phyloP scores from a whole-genome alignment of 1,284 basidiomycete genomes.

The Cutaneotrichosporon curvatum region DNA sequence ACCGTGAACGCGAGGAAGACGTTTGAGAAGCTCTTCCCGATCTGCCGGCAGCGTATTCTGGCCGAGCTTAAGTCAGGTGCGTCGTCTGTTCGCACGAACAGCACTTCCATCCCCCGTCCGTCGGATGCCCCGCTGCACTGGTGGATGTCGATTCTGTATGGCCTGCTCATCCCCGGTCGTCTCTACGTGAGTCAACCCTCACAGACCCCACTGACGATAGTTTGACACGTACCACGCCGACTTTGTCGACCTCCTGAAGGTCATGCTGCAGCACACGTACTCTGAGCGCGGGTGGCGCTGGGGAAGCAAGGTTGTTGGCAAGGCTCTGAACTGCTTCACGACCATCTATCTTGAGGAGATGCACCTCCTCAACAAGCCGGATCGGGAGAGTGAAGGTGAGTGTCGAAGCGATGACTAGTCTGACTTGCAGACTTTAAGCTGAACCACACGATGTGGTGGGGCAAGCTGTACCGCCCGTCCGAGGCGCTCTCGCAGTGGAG shows the following conservation, averaged over 20 bases:
- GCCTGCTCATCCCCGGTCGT: constrained; percentile 33
- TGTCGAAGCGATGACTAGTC: too few species aligned
- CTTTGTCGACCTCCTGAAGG: constrained; percentile 57
- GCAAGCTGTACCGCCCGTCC: constrained; percentile 67
- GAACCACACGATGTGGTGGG: constrained; percentile 74
- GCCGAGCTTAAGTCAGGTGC: constrained; percentile 85
- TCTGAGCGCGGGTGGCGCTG: constrained; percentile 85
- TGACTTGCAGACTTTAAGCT: constrained; percentile 63
- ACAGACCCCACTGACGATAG: background rate
- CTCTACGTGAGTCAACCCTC: constrained; percentile 4
- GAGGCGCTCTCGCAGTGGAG: constrained; percentile 88
- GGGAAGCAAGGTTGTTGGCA: constrained; percentile 69
- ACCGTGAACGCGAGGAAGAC: constrained; percentile 70
- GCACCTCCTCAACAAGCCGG: constrained; percentile 74
- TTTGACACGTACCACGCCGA: constrained; percentile 24
- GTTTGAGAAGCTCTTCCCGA: constrained; percentile 70
- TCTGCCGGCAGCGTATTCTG: constrained; percentile 72
- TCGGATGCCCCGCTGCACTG: constrained; percentile 91
- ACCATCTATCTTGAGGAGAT: constrained; percentile 74
- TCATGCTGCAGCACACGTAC: constrained; percentile 71
- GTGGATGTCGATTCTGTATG: constrained; percentile 50
- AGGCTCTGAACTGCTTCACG: constrained; percentile 68
- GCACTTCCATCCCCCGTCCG: constrained; percentile 70
- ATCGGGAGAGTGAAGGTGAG: constrained; percentile 62
- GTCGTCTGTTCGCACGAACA: constrained; percentile 82